Evolutionary conservation across 2,329 filamentous ascomycete genomes (phyloP), one percentile per base, ranked within the genome.

Genomic region (Ophiostoma himal-ulmi): DNA sequence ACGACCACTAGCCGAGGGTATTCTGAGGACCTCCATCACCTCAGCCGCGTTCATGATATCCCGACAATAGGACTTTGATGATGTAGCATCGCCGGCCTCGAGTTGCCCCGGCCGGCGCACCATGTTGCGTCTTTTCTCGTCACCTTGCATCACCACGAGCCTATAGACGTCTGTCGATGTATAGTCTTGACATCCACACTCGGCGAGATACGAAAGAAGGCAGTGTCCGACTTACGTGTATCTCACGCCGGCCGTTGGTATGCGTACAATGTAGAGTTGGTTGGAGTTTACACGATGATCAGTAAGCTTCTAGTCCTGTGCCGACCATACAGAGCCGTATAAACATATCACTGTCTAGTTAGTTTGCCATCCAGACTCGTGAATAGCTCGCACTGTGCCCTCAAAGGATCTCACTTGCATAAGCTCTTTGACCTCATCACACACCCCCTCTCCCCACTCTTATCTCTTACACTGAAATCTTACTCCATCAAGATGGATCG

Each of bases 371-470:
- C 17, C 1, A 57, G 11, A 57, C 6, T 14, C n/a, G n/a, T 10
- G 22, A 57, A 57, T 57, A 14, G 52, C 22, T 22, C 52, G 26
- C 52, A 57, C 52, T 57, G 52, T 57, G 52, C n/a, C 22, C 22
- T 57, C 52, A 8, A 57, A 57, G 52, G 52, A 57, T 57, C 52
- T 57, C n/a, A 57, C 52, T 14, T 57, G 52, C 52, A 57, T 57
- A 57, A 26, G 22, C 52, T 57, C 52, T 26, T 26, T 26, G n/a
- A 4, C 22, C 4, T 57, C 52, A 26, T 57, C 52, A 26, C n/a
- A 57, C 52, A 57, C 52, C 52, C 52, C 52, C 17, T 26, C 52
- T 57, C 52, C 52, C 52, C 52, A 57, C 52, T 30, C n/a, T 4
- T 6, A n/a, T 26, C 52, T 26, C 22, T 22, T 57, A 48, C 44